Base-by-base conservation (phyloP, 352 stramenopile species). In the Pythium rishiriense region DNA sequence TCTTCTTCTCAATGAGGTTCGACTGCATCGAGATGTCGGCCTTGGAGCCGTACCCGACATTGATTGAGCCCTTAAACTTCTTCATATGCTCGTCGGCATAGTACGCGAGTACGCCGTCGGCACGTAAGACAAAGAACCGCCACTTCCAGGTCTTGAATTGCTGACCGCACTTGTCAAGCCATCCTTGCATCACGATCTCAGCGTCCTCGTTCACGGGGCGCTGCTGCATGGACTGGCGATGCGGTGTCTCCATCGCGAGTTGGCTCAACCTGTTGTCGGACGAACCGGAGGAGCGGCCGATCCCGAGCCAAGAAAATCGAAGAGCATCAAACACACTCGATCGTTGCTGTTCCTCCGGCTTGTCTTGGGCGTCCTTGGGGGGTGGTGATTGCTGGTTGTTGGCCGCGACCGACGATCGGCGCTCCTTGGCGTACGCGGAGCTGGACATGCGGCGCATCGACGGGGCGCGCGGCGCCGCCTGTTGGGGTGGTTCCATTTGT, bases 61-160 rank as follows among this genome's bases (percentile, higher is more conserved):
- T 76, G 25, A 96, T 85, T 19, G 81, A 83, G 3, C 87, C 87
- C 43, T 96, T 96, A 19, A 85, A 72, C 70, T 87, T 91, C 57
- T 80, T 82, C 39, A 87, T 74, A 37, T 82, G 76, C 58, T 92
- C 82, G 61, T 93, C 82, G 0, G 70, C 75, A 60, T 93, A 96
- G 58, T 95, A 95, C 9, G 81, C 86, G 55, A 96, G 73, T 47
- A 91, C 78, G 31, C 87, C 84, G 66, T 94, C 85, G 48, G 87
- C 73, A 19, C 83, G 81, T 45, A 96, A 71, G 50, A 94, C 87
- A 56, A 96, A 96, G 73, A 92, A 94, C 42, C 85, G 83, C 85
- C 79, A 93, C 64, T 96, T 93, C 87, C 87, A 94, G 50, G 87
- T 94, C 79, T 96, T 94, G 69, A 96, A 92, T 58, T 90, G 83